Evolutionary conservation across 345 rosid genomes (phyloP).

Genomic region (Citrus sinensis): DNA sequence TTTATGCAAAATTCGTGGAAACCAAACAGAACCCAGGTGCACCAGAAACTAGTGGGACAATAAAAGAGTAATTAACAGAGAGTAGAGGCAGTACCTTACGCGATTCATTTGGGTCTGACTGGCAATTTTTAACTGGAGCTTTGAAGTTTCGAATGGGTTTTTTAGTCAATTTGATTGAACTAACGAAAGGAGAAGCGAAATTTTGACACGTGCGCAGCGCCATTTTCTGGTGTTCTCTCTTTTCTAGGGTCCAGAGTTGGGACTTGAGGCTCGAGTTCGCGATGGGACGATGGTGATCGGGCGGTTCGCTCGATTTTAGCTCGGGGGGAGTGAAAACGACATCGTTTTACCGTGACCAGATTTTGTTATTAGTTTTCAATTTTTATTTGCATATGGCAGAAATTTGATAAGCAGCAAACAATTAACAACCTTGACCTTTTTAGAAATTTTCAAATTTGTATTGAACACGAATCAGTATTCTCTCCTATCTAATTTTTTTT

Average conservation of each 20-base stretch:
- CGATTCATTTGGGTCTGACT: constrained; percentile 31
- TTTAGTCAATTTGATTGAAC: constrained; percentile 17
- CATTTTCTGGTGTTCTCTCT: constrained; percentile 17
- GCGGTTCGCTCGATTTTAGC: no score
- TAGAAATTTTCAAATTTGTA: no score
- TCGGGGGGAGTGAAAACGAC: no score
- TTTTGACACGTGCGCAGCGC: constrained; percentile 20
- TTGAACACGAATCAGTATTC: fast-evolving
- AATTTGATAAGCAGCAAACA: no score
- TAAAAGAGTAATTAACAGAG: background rate
- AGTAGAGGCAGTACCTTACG: constrained; percentile 34
- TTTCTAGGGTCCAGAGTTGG: background rate
- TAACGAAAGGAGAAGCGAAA: constrained; percentile 20
- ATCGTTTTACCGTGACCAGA: no score
- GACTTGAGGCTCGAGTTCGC: background rate
- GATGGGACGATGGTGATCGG: background rate
- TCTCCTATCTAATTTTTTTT: no score
- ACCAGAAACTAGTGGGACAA: background rate
- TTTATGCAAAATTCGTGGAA: constrained; percentile 13
- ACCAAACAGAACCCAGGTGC: constrained; percentile 13
- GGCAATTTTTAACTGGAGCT: constrained; percentile 39
- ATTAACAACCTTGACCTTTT: no score
- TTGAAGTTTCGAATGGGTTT: constrained; percentile 35
- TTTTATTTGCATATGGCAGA: no score
- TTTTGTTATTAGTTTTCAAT: no score